Evolutionary conservation across 495 filamentous ascomycete genomes (phyloP), one percentile per base, ranked within the genome.

Genomic region (Letharia lupina): DNA sequence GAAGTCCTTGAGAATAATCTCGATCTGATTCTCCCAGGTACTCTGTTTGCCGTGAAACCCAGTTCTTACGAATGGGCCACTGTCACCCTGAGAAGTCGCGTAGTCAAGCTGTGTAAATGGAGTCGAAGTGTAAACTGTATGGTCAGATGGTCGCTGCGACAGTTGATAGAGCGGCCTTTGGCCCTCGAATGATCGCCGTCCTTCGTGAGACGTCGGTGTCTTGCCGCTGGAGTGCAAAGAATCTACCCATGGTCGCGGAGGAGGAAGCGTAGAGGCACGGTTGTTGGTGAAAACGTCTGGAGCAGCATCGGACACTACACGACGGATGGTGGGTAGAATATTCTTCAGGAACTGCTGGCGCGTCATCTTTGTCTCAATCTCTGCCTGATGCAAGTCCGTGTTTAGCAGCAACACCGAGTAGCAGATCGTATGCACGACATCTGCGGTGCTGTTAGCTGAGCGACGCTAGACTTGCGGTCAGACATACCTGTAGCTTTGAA

Each of bases 331-430:
- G 8, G 91, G 88, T 82, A 97, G 87, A 15, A 94, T 98, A 70
- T 99, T 99, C 76, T 94, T 95, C 73, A 98, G 84, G 73, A 96
- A 99, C 72, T 97, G 92, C 69, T 79, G 86, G 67, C 87, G 85
- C 31, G 92, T 96, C 94, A 99, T 99, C 78, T 95, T 96, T 73
- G 90, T 85, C 61, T 96, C 90, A 60, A 97, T 94, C 70, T 97
- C 93, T 63, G 93, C 92, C 67, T 96, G 77, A 71, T 99, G 93
- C 52, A 99, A 80, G 77, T 99, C 94, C 64, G 94, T 98, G 72
- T 99, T 99, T 62, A 99, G 81, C 40, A 99, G 81, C 62, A 99
- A 86, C 62, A 99, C 81, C 6, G 94, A 98, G 75, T 97, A 99
- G 73, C 90, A 93, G 67, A 99, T 93, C 12, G 95, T 98, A 72